Evolutionary conservation across 768 basidiomycete genomes (phyloP).

Genomic region (Nidularia sp.): DNA sequence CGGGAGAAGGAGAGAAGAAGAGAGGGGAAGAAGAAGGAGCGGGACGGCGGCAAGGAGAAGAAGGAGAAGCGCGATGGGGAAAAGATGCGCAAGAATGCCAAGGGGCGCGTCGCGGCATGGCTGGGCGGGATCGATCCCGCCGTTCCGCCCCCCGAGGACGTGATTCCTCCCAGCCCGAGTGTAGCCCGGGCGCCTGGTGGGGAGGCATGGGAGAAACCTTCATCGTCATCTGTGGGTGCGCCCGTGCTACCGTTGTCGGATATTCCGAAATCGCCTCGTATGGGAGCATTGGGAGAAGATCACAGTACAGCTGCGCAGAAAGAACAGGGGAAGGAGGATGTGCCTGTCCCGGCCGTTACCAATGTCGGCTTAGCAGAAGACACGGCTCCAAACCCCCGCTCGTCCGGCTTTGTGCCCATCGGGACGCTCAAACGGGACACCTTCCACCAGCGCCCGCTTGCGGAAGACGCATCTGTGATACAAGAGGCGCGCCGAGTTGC

Average conservation of each 20-base stretch:
- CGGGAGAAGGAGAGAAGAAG: constrained; percentile 19
- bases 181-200: constrained; percentile 11
- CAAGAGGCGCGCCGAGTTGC: constrained; percentile 33
- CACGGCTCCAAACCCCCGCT: constrained; percentile 69
- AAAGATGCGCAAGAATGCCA: constrained; percentile 37
- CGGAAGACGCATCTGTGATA: constrained; percentile 23
- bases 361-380: too few relatives aligned
- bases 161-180: constrained; percentile 36
- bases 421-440: constrained; percentile 45
- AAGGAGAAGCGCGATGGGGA: constrained; percentile 19
- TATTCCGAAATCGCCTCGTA: neutral
- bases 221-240: neutral
- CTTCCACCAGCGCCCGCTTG: constrained; percentile 18
- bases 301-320: neutral
- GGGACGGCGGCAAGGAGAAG: constrained; percentile 10
- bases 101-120: constrained; percentile 78
- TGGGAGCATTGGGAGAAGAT: neutral
- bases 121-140: constrained; percentile 62
- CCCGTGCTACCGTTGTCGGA: neutral
- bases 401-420: constrained; percentile 72
- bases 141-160: constrained; percentile 47
- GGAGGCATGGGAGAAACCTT: constrained; percentile 5
- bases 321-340: constrained; percentile 9
- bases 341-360: constrained; percentile 28
- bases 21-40: constrained; percentile 17